A percentile compares a stretch with the other conserved stretches of the same genome.
phyloP scores from a whole-genome alignment of 2,329 filamentous ascomycete genomes.

The Fusarium coicis region DNA sequence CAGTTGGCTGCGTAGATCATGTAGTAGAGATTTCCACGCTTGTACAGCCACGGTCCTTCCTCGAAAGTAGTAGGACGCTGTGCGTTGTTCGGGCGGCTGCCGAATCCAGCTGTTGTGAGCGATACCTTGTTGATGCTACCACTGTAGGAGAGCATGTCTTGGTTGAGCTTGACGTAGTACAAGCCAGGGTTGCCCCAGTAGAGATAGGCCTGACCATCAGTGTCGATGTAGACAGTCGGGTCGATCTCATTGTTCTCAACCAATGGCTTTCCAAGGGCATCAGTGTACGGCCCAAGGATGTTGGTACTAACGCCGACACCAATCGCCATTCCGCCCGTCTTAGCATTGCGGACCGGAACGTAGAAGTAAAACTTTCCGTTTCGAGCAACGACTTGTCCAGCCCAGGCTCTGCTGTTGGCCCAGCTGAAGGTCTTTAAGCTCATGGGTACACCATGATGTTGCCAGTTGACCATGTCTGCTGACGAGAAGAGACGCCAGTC shows the following conservation, averaged over 20 bases:
- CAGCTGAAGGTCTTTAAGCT: slow-evolving; percentile 48
- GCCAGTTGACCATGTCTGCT: slow-evolving; percentile 47
- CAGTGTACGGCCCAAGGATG: slow-evolving; percentile 49
- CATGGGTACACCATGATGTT: slow-evolving; percentile 46
- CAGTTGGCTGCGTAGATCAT: slow-evolving; percentile 53
- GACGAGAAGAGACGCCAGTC: slow-evolving; percentile 52
- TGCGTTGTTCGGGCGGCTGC: not conserved
- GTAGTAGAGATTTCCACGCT: slow-evolving; percentile 51
- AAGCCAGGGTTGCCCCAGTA: slow-evolving; percentile 54
- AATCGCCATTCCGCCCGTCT: slow-evolving; percentile 50
- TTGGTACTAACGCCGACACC: slow-evolving; percentile 51
- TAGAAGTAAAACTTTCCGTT: slow-evolving; percentile 53
- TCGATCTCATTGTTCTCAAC: slow-evolving; percentile 53
- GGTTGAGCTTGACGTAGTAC: slow-evolving; percentile 47
- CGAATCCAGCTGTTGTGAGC: not conserved
- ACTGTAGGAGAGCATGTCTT: slow-evolving; percentile 48
- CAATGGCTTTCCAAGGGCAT: slow-evolving; percentile 48
- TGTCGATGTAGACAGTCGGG: slow-evolving; percentile 52
- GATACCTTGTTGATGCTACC: not conserved
- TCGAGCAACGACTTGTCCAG: slow-evolving; percentile 49
- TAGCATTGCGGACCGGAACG: slow-evolving; percentile 47
- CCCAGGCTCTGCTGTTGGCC: slow-evolving; percentile 51
- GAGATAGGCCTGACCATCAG: slow-evolving; percentile 49
- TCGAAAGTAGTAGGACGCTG: slow-evolving; percentile 48
- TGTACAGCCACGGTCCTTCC: slow-evolving; percentile 54